phyloP scores from a whole-genome alignment of 1,139 yeast genomes.

The Nadsonia commutata region DNA sequence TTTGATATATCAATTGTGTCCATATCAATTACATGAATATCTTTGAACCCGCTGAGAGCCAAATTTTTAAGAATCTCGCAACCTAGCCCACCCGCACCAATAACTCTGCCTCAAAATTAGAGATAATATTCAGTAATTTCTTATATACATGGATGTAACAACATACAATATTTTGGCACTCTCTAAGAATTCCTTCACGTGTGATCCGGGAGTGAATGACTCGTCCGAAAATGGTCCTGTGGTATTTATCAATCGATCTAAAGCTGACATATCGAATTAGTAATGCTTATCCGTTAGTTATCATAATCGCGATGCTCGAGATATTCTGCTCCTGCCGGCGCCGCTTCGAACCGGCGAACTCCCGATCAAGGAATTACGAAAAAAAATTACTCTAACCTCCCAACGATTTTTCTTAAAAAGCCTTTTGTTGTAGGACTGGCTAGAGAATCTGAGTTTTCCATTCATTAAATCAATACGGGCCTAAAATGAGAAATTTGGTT shows the following conservation, averaged over 20 bases:
- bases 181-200: constrained; percentile 17
- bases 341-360: not conserved
- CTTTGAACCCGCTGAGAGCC: constrained; percentile 59
- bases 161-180: constrained; percentile 21
- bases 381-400: not conserved
- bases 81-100: constrained; percentile 95
- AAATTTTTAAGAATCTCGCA: constrained; percentile 83
- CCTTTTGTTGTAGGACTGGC: too few relatives aligned
- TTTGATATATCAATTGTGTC: constrained; percentile 88
- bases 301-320: too few relatives aligned
- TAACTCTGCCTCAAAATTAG: constrained; percentile 18
- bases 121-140: not conserved
- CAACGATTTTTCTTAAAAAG: not conserved
- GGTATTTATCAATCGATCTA: constrained; percentile 17
- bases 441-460: too few relatives aligned
- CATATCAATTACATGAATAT: constrained; percentile 82
- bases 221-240: constrained; percentile 26
- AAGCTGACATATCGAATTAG: too few relatives aligned
- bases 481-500: constrained; percentile 20
- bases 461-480: not conserved
- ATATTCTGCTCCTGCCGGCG: too few relatives aligned
- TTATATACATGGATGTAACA: constrained; percentile 1
- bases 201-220: constrained; percentile 23
- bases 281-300: too few relatives aligned
- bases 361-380: not conserved